These are phyloP conservation scores for Volvox reticuliferus DNA, from an alignment of 139 green algal species.

Conservation along the genomic window DNA sequence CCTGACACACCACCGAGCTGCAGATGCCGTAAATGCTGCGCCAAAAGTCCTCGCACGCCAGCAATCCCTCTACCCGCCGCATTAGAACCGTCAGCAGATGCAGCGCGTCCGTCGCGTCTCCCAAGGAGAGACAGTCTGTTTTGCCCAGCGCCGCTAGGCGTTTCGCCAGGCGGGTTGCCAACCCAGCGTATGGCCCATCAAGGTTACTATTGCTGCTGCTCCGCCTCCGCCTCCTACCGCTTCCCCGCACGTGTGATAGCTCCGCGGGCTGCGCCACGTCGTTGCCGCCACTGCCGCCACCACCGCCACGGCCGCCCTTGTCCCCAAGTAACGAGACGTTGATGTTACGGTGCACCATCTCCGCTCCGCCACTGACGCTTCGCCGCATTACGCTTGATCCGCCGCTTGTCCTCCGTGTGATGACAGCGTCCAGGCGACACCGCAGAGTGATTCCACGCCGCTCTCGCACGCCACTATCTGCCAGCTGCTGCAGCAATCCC, in stretches of 20 bases:
- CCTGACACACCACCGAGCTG: neutral
- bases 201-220: neutral
- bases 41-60: neutral
- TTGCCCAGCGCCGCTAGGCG: neutral
- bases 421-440: neutral
- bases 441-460: neutral
- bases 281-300: neutral
- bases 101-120: slow-evolving; percentile 10
- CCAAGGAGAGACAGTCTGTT: neutral
- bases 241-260: neutral
- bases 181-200: neutral
- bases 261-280: neutral
- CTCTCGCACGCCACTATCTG: neutral
- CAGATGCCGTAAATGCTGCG: neutral
- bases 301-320: neutral
- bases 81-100: neutral
- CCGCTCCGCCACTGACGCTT: neutral
- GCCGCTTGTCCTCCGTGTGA: too few species aligned
- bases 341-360: neutral
- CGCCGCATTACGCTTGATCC: neutral
- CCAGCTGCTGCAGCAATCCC: slow-evolving; percentile 1
- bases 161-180: neutral
- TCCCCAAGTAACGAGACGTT: neutral
- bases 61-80: neutral
- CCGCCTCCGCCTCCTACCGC: neutral